A percentile compares a stretch with the other conserved stretches of the same genome.
Conservation (phyloP, 257 asterid species). For the Nicotiana otophora region DNA sequence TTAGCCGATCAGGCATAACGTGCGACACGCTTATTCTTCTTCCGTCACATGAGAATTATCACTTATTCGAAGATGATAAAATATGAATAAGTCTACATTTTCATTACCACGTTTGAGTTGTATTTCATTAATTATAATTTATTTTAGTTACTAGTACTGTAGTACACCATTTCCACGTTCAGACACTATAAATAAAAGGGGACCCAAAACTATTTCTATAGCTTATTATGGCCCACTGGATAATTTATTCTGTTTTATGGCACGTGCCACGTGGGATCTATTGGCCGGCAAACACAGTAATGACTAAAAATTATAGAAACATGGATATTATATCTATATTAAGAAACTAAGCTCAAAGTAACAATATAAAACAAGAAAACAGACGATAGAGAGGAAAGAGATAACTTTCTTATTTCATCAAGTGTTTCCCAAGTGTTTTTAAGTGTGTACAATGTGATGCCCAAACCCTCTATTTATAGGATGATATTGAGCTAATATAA, state of each 20-base stretch:
- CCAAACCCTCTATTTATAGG: no score
- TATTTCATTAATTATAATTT: neutral
- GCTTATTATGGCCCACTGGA: neutral
- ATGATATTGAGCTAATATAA: no score
- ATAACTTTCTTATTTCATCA: no score
- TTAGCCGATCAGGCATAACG: neutral
- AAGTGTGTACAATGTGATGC: no score
- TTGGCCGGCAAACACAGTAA: neutral
- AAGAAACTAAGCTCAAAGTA: no score
- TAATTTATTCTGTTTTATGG: neutral
- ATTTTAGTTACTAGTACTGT: neutral
- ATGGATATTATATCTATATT: neutral
- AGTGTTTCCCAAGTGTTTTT: no score
- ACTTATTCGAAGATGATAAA: neutral
- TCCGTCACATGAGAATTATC: neutral
- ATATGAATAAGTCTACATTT: neutral
- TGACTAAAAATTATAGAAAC: neutral
- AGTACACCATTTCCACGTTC: neutral
- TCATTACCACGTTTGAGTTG: neutral
- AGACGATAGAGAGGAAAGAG: no score
- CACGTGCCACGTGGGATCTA: neutral
- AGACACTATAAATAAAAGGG: neutral
- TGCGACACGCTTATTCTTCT: neutral
- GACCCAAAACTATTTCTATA: neutral
- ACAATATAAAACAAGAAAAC: no score